Evolutionary conservation across 345 rosid species (phyloP).

Genomic region (Citrus hindsii): DNA sequence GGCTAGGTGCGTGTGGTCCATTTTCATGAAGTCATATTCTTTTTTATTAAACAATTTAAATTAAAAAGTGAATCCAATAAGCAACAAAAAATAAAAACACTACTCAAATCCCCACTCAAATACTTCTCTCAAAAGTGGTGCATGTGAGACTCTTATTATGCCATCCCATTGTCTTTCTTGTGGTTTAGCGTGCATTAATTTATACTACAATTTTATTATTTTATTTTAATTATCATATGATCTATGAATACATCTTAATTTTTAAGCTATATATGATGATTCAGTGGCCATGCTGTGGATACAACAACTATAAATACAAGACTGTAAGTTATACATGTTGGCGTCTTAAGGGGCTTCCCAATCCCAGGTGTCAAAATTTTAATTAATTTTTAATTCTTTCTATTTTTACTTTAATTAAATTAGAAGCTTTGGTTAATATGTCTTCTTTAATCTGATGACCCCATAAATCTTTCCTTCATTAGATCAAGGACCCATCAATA

Average conservation of each 20-base stretch:
- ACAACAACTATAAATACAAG: background rate
- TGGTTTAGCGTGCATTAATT: slow-evolving; percentile 25
- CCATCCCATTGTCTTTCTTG: slow-evolving; percentile 52
- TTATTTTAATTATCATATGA: background rate
- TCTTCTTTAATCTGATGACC: background rate
- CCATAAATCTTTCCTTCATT: background rate
- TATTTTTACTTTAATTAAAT: background rate
- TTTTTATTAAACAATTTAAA: background rate
- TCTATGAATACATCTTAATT: slow-evolving; percentile 8
- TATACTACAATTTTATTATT: background rate
- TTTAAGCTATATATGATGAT: slow-evolving; percentile 23
- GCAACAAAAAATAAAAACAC: background rate
- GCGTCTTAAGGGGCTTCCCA: slow-evolving; percentile 1
- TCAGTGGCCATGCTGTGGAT: slow-evolving; percentile 7
- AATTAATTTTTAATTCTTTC: background rate
- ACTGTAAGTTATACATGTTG: background rate
- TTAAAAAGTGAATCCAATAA: background rate
- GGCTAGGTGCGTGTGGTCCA: slow-evolving; percentile 10
- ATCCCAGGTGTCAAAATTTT: background rate
- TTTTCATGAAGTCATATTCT: slow-evolving; percentile 7
- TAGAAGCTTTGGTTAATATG: background rate
- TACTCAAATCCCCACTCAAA: slow-evolving; percentile 39
- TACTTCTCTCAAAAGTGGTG: slow-evolving; percentile 28
- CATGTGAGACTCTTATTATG: slow-evolving; percentile 56
- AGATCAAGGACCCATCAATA: slow-evolving; percentile 4